These are phyloP conservation scores for Novymonas esmeraldas DNA, from an alignment of 208 protist genomes.

Conservation along the genomic window DNA sequence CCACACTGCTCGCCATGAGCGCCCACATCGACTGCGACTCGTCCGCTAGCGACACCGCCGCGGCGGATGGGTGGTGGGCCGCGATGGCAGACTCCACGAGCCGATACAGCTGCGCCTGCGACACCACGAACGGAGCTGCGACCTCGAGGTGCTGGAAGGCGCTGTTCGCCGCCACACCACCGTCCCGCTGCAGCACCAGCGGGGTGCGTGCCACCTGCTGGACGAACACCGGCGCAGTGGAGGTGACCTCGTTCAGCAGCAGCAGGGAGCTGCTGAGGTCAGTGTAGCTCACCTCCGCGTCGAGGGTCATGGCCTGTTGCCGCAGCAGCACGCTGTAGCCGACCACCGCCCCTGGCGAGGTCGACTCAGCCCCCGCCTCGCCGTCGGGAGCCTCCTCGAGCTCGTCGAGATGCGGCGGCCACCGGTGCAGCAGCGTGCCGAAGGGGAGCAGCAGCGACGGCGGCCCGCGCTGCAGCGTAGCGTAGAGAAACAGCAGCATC, in stretches of 20 bases:
- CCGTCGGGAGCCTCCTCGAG: slow-evolving; percentile 27
- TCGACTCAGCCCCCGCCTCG: background rate
- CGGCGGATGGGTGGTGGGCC: slow-evolving; percentile 3
- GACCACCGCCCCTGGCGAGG: slow-evolving; percentile 14
- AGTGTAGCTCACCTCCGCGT: slow-evolving; percentile 73
- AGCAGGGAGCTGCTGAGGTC: slow-evolving; percentile 68
- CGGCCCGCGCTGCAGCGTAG: slow-evolving; percentile 50
- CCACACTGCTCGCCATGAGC: slow-evolving; percentile 26
- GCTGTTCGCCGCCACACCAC: slow-evolving; percentile 19
- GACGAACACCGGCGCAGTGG: slow-evolving; percentile 69
- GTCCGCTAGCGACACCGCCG: slow-evolving; percentile 19
- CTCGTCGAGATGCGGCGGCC: slow-evolving; percentile 55
- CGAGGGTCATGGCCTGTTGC: slow-evolving; percentile 70
- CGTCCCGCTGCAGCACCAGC: slow-evolving; percentile 37
- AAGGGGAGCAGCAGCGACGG: slow-evolving; percentile 74
- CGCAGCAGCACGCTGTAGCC: slow-evolving; percentile 53
- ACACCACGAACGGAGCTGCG: slow-evolving; percentile 48
- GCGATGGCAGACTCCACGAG: slow-evolving; percentile 22
- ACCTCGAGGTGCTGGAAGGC: slow-evolving; percentile 40
- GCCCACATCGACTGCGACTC: slow-evolving; percentile 6
- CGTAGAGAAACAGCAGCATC: slow-evolving; percentile 78
- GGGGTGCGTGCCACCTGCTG: slow-evolving; percentile 63
- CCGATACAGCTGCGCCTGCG: slow-evolving; percentile 35
- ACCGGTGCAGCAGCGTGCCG: slow-evolving; percentile 57
- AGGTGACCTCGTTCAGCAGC: slow-evolving; percentile 72